Conservation (phyloP, 1,139 yeast species). For the Scheffersomyces cryptocercus region DNA sequence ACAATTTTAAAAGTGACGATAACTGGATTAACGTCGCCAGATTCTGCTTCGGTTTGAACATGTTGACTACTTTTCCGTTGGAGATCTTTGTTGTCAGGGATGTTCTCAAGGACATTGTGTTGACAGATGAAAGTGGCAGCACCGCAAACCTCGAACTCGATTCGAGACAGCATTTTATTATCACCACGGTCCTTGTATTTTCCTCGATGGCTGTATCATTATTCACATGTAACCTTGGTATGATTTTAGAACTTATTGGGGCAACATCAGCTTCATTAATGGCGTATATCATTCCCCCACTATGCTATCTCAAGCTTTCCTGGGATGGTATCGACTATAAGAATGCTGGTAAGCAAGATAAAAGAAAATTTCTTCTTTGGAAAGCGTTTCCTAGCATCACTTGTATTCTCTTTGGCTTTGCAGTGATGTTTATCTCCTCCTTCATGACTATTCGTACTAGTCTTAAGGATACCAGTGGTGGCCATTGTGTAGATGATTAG, state of each 20-base stretch:
- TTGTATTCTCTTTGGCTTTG: constrained; percentile 70
- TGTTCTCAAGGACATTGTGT: constrained; percentile 67
- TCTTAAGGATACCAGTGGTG: constrained; percentile 27
- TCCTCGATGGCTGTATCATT: constrained; percentile 76
- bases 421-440: constrained; percentile 79
- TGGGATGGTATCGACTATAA: constrained; percentile 45
- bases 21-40: constrained; percentile 79
- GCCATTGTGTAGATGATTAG: constrained; percentile 42
- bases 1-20: constrained; percentile 80
- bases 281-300: constrained; percentile 91
- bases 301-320: constrained; percentile 72
- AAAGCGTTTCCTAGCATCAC: constrained; percentile 54
- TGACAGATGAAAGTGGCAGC: constrained; percentile 23
- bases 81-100: constrained; percentile 91
- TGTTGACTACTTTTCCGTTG: constrained; percentile 90
- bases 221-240: constrained; percentile 85
- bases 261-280: constrained; percentile 90
- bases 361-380: constrained; percentile 25
- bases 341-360: constrained; percentile 32
- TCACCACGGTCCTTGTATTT: constrained; percentile 68
- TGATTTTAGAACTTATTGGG: constrained; percentile 85
- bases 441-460: constrained; percentile 64
- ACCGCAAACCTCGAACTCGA: constrained; percentile 46
- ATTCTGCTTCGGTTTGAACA: constrained; percentile 88
- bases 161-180: constrained; percentile 54